Conservation (phyloP, 192 early-diverging fungal genomes). For the Podila epigama region DNA sequence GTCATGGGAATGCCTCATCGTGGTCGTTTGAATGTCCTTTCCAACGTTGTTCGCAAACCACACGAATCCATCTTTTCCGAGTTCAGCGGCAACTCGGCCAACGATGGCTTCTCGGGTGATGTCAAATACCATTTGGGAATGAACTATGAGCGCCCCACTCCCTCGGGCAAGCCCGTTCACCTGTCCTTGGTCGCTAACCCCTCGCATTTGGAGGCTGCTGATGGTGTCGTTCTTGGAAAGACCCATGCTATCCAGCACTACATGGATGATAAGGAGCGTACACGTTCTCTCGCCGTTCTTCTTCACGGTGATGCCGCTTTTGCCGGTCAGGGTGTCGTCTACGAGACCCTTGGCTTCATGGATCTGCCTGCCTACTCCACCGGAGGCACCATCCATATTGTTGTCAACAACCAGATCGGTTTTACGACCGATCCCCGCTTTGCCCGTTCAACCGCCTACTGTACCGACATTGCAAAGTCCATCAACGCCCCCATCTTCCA, state of each 20-base stretch:
- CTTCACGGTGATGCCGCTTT: conserved; percentile 99
- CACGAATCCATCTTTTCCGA: conserved; percentile 99
- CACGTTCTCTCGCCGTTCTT: conserved; percentile 87
- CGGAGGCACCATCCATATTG: conserved; percentile 58
- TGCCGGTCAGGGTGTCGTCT: conserved; percentile 97
- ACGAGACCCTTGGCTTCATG: conserved; percentile 95
- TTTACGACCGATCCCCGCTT: conserved; percentile 99
- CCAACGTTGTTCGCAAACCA: conserved; percentile 99
- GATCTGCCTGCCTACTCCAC: conserved; percentile 66
- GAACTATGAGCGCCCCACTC: conserved; percentile 97
- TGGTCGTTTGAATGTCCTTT: conserved; percentile 97
- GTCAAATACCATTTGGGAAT: conserved; percentile 93
- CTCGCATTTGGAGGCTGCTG: conserved; percentile 97
- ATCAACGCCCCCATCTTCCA: conserved; percentile 98
- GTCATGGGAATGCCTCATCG: conserved; percentile 99
- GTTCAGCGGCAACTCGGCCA: conserved; percentile 88
- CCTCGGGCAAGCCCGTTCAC: conserved; percentile 96
- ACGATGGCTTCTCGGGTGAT: conserved; percentile 95
- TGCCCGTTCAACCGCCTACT: conserved; percentile 94
- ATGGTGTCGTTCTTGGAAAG: conserved; percentile 99
- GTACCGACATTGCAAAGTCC: conserved; percentile 97
- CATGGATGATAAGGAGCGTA: conserved; percentile 81
- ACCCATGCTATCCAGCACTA: conserved; percentile 95
- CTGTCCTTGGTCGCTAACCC: conserved; percentile 98
- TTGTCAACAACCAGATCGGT: conserved; percentile 89